A percentile compares a stretch with the other conserved stretches of the same genome.
These are phyloP conservation scores for Xylariales sp. DNA, from an alignment of 2,329 filamentous ascomycete species.

Conservation along the genomic window DNA sequence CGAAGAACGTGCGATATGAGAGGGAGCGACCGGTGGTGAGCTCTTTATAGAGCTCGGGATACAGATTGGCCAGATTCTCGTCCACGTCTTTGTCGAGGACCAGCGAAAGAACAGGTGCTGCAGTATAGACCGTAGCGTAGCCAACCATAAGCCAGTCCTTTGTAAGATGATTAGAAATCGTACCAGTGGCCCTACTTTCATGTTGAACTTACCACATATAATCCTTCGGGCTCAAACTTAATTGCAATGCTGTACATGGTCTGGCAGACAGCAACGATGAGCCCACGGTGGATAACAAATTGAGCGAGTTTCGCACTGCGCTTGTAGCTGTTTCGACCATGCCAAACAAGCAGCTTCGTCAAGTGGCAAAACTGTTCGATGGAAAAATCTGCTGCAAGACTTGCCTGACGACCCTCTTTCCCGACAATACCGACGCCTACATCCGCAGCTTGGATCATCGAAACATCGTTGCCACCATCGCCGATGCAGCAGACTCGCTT, in stretches of 20 bases:
- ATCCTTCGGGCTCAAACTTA: constrained; percentile 85
- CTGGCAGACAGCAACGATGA: constrained; percentile 94
- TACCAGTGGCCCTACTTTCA: neutral
- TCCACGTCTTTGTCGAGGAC: constrained; percentile 95
- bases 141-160: constrained; percentile 93
- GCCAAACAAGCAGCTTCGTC: constrained; percentile 97
- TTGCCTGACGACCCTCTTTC: constrained; percentile 94
- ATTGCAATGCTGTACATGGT: constrained; percentile 96
- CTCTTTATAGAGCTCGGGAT: constrained; percentile 96
- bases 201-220: constrained; percentile 62
- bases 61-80: constrained; percentile 86
- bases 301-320: constrained; percentile 91
- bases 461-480: constrained; percentile 96
- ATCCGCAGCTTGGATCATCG: constrained; percentile 98
- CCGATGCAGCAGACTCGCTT: constrained; percentile 97
- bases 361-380: constrained; percentile 94
- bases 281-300: constrained; percentile 94
- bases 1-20: constrained; percentile 90
- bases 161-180: neutral
- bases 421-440: constrained; percentile 97
- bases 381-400: constrained; percentile 91
- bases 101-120: constrained; percentile 84
- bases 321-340: constrained; percentile 96
- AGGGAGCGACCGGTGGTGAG: constrained; percentile 83
- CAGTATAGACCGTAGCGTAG: constrained; percentile 94